Conservation (phyloP, 106 monocot genomes). For the Vanilla planifolia region DNA sequence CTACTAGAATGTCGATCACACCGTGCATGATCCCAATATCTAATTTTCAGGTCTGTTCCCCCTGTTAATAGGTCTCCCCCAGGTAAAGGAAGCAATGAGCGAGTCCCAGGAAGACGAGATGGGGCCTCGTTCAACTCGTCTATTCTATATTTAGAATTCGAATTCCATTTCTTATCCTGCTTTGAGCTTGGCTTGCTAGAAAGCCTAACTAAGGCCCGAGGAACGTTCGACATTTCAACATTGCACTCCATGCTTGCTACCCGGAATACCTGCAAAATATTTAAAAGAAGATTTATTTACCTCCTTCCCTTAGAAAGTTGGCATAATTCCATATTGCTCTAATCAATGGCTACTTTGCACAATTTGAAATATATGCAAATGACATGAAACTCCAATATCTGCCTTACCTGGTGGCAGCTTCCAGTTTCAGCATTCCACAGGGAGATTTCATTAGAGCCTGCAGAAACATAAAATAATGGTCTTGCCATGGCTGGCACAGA, state of each 20-base stretch:
- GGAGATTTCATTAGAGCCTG: constrained; percentile 92
- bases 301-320: background rate
- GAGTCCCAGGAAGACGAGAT: constrained; percentile 64
- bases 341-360: too few species aligned
- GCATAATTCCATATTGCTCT: background rate
- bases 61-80: constrained; percentile 83
- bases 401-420: constrained; percentile 87
- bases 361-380: too few species aligned
- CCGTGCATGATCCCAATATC: constrained; percentile 89
- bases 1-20: constrained; percentile 10
- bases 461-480: constrained; percentile 89
- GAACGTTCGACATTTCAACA: constrained; percentile 48
- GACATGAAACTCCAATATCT: background rate
- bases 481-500: constrained; percentile 31
- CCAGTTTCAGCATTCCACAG: constrained; percentile 99
- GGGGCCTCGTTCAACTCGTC: constrained; percentile 73
- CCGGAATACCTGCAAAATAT: constrained; percentile 56
- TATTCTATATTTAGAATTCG: constrained; percentile 58
- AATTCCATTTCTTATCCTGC: constrained; percentile 37
- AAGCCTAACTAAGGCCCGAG: constrained; percentile 50
- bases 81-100: constrained; percentile 79
- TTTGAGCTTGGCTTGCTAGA: constrained; percentile 44
- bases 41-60: constrained; percentile 84
- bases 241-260: constrained; percentile 48
- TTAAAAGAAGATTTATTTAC: constrained; percentile 1